Percentiles rank a stretch among this genome's conserved stretches.
Evolutionary conservation across 495 filamentous ascomycete genomes (phyloP).

Genomic region (Hypoxylon fragiforme): DNA sequence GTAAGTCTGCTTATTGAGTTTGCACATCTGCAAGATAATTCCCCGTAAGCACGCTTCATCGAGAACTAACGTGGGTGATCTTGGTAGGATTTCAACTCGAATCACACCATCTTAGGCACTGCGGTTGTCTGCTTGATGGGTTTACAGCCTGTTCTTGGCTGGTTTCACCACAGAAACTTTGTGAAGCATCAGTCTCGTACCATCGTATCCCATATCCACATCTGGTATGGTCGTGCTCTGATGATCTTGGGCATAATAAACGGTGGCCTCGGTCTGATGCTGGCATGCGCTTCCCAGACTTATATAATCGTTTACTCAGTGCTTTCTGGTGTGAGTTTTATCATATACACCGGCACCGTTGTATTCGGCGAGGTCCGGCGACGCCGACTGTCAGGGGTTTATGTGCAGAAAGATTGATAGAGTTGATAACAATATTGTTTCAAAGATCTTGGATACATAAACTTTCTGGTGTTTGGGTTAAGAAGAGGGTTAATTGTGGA

Average conservation of each 20-base stretch:
- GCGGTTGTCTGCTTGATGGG: conserved; percentile 60
- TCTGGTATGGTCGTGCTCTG: conserved; percentile 69
- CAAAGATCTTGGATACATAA: conserved; percentile 3
- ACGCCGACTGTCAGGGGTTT: conserved; percentile 3
- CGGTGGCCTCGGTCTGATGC: conserved; percentile 65
- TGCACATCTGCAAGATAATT: background rate
- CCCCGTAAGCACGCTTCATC: background rate
- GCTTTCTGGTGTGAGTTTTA: conserved; percentile 57
- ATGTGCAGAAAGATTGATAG: conserved; percentile 12
- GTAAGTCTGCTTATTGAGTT: conserved; percentile 39
- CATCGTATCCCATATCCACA: conserved; percentile 61
- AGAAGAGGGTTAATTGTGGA: too few species aligned
- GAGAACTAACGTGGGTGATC: conserved; percentile 11
- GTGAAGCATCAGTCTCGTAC: conserved; percentile 52
- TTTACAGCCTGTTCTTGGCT: conserved; percentile 67
- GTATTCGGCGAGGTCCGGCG: conserved; percentile 21
- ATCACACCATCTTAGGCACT: conserved; percentile 59
- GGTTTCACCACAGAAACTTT: conserved; percentile 65
- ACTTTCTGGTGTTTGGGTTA: background rate
- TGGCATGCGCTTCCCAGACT: conserved; percentile 47
- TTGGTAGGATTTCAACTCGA: conserved; percentile 44
- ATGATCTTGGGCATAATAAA: conserved; percentile 71
- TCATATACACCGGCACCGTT: conserved; percentile 45
- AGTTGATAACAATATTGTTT: too few species aligned
- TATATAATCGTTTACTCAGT: conserved; percentile 63